Evolutionary conservation across 768 basidiomycete species (phyloP).

Genomic region (Boletus patriciae): DNA sequence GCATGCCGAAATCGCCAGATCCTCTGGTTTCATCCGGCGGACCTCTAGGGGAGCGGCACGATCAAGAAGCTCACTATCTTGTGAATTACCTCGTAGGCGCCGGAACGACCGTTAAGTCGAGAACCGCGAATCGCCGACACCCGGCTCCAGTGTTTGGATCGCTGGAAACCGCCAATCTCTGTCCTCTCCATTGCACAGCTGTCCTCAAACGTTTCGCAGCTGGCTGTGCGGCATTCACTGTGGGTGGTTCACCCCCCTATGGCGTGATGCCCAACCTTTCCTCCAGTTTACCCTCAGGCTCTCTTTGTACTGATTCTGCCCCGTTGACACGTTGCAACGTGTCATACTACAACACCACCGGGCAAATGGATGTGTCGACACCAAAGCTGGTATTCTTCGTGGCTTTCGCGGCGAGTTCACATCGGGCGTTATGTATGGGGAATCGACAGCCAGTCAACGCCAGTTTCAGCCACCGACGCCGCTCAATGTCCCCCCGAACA

Average conservation of each 20-base stretch:
- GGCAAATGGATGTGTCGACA: slow-evolving; percentile 16
- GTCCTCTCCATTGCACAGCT: background rate
- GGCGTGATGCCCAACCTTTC: background rate
- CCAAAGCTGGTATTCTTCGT: slow-evolving; percentile 15
- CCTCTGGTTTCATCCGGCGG: no score
- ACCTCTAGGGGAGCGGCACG: no score
- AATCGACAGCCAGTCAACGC: slow-evolving; percentile 1
- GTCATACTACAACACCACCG: slow-evolving; percentile 12
- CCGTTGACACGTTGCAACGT: slow-evolving; percentile 23
- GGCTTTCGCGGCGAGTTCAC: slow-evolving; percentile 22
- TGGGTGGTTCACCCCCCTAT: background rate
- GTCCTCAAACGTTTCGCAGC: background rate
- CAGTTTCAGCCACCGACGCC: slow-evolving; percentile 16
- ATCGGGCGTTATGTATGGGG: slow-evolving; percentile 16
- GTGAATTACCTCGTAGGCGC: background rate
- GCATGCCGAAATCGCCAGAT: no score
- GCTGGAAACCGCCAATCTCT: slow-evolving; percentile 1
- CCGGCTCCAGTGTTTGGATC: slow-evolving; percentile 3
- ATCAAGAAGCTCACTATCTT: no score
- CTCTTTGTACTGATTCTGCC: slow-evolving; percentile 22
- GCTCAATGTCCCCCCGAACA: slow-evolving; percentile 4
- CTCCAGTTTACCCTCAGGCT: slow-evolving; percentile 4
- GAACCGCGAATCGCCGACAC: background rate
- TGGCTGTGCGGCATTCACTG: background rate
- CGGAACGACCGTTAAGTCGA: background rate